A percentile compares a stretch with the other conserved stretches of the same genome.
These are phyloP conservation scores for Arctostaphylos glauca DNA, from an alignment of 148 eudicot genomes.

Conservation along the genomic window DNA sequence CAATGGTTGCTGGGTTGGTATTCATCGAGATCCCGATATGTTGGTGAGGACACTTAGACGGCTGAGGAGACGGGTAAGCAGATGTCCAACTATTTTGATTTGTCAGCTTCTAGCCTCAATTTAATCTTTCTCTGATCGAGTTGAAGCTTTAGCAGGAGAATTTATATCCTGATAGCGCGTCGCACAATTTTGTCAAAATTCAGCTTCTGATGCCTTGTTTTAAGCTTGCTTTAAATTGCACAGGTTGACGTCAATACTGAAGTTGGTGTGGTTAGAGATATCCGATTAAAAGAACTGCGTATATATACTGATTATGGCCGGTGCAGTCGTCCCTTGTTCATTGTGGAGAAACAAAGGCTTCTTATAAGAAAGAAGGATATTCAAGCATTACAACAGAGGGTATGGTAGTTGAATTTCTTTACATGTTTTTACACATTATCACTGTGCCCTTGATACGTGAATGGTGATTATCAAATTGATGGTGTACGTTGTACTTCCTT, in stretches of 20 bases:
- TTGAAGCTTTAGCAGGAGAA: neutral
- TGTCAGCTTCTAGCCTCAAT: neutral
- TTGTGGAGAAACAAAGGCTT: constrained; percentile 91
- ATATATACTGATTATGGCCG: constrained; percentile 98
- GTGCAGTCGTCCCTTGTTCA: constrained; percentile 93
- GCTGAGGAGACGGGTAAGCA: constrained; percentile 80
- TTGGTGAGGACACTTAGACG: constrained; percentile 85
- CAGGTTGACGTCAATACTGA: constrained; percentile 97
- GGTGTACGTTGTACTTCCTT: constrained; percentile 9
- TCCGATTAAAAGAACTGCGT: constrained; percentile 82
- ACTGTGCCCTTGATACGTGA: neutral
- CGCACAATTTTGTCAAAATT: neutral
- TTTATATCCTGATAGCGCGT: neutral
- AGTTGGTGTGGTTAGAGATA: constrained; percentile 96
- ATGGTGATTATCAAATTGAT: neutral
- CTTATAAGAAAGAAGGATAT: constrained; percentile 84
- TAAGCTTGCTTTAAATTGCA: neutral
- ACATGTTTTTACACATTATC: neutral
- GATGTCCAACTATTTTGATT: constrained; percentile 2
- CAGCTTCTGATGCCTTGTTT: neutral
- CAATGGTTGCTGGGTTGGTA: constrained; percentile 98
- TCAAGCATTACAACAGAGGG: constrained; percentile 77
- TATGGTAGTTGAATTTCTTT: constrained; percentile 23
- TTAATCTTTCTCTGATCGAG: constrained; percentile 8
- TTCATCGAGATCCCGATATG: constrained; percentile 93